These are phyloP conservation scores for Homolaphlyctis polyrhiza DNA, from an alignment of 371 early-diverging fungal genomes.

Conservation along the genomic window DNA sequence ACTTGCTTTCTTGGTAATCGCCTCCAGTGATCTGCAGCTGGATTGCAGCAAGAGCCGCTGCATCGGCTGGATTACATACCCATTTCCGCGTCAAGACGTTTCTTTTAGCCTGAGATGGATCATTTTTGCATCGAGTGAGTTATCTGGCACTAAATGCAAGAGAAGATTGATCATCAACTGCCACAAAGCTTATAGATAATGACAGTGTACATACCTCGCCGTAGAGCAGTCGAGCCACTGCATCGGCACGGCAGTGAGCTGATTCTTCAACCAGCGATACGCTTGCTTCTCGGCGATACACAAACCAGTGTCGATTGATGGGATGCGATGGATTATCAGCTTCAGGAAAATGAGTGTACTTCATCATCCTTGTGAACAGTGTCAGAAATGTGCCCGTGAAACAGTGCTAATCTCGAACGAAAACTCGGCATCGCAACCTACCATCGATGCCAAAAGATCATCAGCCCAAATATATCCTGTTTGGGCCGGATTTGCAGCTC, in stretches of 20 bases:
- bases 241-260: constrained; percentile 15
- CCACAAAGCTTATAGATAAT: constrained; percentile 1
- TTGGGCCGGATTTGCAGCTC: constrained; percentile 47
- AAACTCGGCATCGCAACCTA: constrained; percentile 10
- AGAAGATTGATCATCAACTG: neutral
- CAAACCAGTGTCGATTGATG: constrained; percentile 43
- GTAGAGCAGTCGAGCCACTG: constrained; percentile 39
- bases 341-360: constrained; percentile 49
- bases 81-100: constrained; percentile 42
- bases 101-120: constrained; percentile 37
- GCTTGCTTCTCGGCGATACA: constrained; percentile 43
- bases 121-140: neutral
- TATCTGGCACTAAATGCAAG: constrained; percentile 5
- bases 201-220: constrained; percentile 39
- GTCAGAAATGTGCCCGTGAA: neutral
- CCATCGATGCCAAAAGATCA: constrained; percentile 34
- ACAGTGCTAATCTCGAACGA: neutral
- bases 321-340: constrained; percentile 34
- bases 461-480: constrained; percentile 36
- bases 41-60: constrained; percentile 34
- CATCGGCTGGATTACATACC: constrained; percentile 39
- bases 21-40: constrained; percentile 40
- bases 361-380: constrained; percentile 18
- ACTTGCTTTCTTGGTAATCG: constrained; percentile 29
- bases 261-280: constrained; percentile 2